A percentile compares a stretch with the other conserved stretches of the same genome.
These are phyloP conservation scores for Lachnellula hyalina DNA, from an alignment of 2,329 filamentous ascomycete species.

Conservation along the genomic window DNA sequence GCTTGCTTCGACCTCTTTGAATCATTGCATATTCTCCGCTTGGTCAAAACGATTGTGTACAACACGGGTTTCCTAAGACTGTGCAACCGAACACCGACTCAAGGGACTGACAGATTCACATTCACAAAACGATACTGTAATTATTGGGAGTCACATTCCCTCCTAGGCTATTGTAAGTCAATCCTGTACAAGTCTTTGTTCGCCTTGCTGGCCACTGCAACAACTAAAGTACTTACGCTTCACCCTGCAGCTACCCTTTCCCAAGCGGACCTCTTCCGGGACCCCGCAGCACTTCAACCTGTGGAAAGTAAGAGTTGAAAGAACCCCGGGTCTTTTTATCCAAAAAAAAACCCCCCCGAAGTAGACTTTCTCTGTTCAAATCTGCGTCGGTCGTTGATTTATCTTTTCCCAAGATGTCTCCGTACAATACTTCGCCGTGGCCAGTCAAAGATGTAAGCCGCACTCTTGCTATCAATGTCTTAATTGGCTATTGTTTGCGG, in stretches of 20 bases:
- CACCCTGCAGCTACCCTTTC: slow-evolving; percentile 17
- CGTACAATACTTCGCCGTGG: slow-evolving; percentile 42
- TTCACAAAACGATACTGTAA: not conserved
- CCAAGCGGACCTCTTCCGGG: slow-evolving; percentile 12
- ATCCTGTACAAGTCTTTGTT: not conserved
- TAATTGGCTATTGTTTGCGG: not conserved
- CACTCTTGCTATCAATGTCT: not conserved
- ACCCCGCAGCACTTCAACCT: slow-evolving; percentile 10
- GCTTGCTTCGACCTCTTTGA: not conserved
- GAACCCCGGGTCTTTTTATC: not conserved
- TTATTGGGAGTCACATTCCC: not conserved
- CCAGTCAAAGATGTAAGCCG: slow-evolving; percentile 43
- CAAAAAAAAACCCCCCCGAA: not conserved
- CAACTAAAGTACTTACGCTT: slow-evolving; percentile 11
- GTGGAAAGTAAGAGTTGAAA: slow-evolving; percentile 1
- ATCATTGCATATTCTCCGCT: not conserved
- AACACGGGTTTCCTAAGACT: not conserved
- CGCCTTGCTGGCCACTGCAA: not conserved
- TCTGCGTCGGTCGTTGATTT: not conserved
- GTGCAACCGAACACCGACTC: not conserved
- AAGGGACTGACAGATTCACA: not conserved
- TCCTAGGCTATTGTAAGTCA: not conserved
- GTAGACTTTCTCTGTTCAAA: not conserved
- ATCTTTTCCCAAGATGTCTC: slow-evolving; percentile 34
- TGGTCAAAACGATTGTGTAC: not conserved